Percentiles rank a stretch among this genome's conserved stretches.
Evolutionary conservation across 495 filamentous ascomycete genomes (phyloP).

Genomic region (Penicillium atrosanguineum): DNA sequence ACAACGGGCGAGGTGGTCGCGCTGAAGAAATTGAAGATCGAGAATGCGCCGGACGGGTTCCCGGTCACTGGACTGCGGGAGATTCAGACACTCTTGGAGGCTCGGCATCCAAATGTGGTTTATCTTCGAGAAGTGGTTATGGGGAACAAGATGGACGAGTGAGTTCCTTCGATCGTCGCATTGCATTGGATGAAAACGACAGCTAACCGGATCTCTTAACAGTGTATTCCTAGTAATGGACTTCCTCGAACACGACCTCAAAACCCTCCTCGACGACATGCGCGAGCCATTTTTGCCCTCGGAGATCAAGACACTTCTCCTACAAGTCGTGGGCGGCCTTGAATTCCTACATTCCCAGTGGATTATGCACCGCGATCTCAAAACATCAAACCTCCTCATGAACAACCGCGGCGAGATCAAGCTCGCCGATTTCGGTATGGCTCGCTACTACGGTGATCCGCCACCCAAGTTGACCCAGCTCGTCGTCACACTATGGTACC

Average conservation of each 20-base stretch:
- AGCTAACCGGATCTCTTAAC: conserved; percentile 16
- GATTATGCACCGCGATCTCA: conserved; percentile 96
- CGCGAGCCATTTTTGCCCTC: conserved; percentile 89
- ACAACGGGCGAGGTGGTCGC: conserved; percentile 85
- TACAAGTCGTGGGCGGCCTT: conserved; percentile 78
- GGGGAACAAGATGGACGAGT: conserved; percentile 76
- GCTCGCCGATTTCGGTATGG: conserved; percentile 97
- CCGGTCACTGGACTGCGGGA: conserved; percentile 91
- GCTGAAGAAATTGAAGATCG: conserved; percentile 92
- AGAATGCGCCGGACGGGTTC: conserved; percentile 77
- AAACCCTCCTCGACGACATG: conserved; percentile 91
- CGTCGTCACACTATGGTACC: conserved; percentile 97
- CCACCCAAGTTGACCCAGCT: conserved; percentile 83
- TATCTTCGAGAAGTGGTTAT: conserved; percentile 82
- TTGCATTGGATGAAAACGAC: neutral
- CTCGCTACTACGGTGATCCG: conserved; percentile 82
- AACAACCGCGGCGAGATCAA: conserved; percentile 95
- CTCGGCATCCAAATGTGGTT: conserved; percentile 74
- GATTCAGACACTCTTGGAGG: conserved; percentile 68
- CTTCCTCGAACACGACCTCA: conserved; percentile 97
- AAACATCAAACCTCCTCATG: conserved; percentile 93
- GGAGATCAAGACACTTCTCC: conserved; percentile 86
- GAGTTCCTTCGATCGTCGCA: conserved; percentile 24
- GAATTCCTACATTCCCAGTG: conserved; percentile 84
- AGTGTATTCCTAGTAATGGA: conserved; percentile 96